Evolutionary conservation across 2,329 filamentous ascomycete species (phyloP).

Genomic region (Trichophyton schoenleinii): DNA sequence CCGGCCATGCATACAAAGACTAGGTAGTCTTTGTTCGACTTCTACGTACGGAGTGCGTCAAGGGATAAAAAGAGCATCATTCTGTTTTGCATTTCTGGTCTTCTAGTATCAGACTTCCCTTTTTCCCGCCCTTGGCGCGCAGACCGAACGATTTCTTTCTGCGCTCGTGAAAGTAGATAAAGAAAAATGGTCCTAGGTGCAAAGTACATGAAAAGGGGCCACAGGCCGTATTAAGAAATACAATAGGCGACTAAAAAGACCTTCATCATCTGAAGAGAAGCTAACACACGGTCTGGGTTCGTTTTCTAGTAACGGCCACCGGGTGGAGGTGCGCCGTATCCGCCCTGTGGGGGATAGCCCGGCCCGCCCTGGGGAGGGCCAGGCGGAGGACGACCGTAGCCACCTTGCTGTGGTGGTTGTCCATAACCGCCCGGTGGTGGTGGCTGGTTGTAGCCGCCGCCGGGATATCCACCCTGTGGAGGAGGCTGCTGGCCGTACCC

Average conservation of each 20-base stretch:
- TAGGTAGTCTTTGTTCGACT: too few species aligned
- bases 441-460: constrained; percentile 21
- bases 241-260: neutral
- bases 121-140: neutral
- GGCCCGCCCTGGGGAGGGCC: constrained; percentile 10
- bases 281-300: neutral
- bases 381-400: constrained; percentile 14
- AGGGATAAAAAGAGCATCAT: neutral
- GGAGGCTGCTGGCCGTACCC: constrained; percentile 21
- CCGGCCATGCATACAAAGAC: too few species aligned
- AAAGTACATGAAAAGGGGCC: neutral
- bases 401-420: constrained; percentile 16
- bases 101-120: neutral
- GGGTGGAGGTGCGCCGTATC: constrained; percentile 16
- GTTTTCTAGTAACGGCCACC: constrained; percentile 10
- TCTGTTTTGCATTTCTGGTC: neutral
- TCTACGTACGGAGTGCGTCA: too few species aligned
- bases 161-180: neutral
- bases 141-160: neutral
- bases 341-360: constrained; percentile 16
- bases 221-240: neutral
- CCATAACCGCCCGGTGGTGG: constrained; percentile 16
- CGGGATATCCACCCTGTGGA: constrained; percentile 14
- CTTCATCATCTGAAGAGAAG: neutral
- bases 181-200: neutral